Conservation (phyloP, 306 rosid genomes). For the Sicyos baderoa region DNA sequence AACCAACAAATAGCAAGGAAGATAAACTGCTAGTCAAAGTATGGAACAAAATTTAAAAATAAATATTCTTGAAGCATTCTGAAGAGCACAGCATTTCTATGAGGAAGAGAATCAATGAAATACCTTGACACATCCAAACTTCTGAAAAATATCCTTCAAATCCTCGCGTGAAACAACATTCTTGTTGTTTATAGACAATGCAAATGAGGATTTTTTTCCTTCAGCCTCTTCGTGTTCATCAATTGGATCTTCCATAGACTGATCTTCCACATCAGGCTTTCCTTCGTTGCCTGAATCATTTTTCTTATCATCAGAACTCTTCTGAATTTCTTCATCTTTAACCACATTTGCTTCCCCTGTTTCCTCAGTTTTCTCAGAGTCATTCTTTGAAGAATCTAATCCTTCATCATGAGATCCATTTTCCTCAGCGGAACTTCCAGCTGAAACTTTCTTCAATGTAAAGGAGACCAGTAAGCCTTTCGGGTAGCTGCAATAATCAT, state of each 20-base stretch:
- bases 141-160: slow-evolving; percentile 54
- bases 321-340: slow-evolving; percentile 26
- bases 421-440: slow-evolving; percentile 32
- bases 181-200: slow-evolving; percentile 47
- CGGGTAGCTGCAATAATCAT: slow-evolving; percentile 57
- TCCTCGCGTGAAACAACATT: slow-evolving; percentile 81
- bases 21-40: neutral
- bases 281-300: slow-evolving; percentile 31
- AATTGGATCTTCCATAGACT: slow-evolving; percentile 21
- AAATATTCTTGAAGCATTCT: neutral
- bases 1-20: neutral
- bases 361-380: slow-evolving; percentile 16
- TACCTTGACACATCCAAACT: slow-evolving; percentile 81
- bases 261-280: slow-evolving; percentile 37
- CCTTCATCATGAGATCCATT: slow-evolving; percentile 36
- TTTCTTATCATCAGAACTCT: slow-evolving; percentile 25
- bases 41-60: neutral
- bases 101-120: neutral
- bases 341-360: slow-evolving; percentile 23
- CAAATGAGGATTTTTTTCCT: slow-evolving; percentile 34
- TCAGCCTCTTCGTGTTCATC: slow-evolving; percentile 34
- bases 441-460: slow-evolving; percentile 39
- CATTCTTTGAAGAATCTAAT: slow-evolving; percentile 23
- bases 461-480: slow-evolving; percentile 78
- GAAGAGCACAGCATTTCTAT: neutral